Base-by-base conservation (phyloP, 495 filamentous ascomycete species). In the Hyphodiscus hymeniophilus region DNA sequence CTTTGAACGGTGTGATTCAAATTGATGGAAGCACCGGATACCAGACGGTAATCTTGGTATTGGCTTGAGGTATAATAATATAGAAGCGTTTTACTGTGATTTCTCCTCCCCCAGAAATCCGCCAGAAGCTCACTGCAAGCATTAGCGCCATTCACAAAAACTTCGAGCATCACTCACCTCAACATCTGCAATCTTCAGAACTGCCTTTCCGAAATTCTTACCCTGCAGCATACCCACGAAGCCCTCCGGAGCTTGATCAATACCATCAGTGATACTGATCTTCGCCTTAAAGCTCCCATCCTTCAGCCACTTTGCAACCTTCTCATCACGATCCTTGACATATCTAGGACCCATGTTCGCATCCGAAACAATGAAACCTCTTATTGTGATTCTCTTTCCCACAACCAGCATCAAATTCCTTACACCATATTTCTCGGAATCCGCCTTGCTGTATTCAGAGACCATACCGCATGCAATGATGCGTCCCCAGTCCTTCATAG, bases 191-290 rank as follows among this genome's bases (percentile, higher is more conserved):
- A 91, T 81, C 69, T 87, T 84, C 52, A 95, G 51, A 18, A 94
- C 77, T 26, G 89, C 87, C 73, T 97, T 97, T 51, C 90, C 90
- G 70, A 87, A 85, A 69, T 97, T 97, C 66, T 88, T 81, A 23
- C 90, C 90, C 60, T 82, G 60, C 46, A 95, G 71, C 71, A 97
- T 82, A n/a, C 83, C 88, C n/a, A 95, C 54, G 36, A 95, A 72
- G 8, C 86, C 91, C 43, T 90, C 78, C 20, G 81, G 67, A 2
- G 80, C 83, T 52, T 89, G 85, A 45, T 95, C 91, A 50, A 95
- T 87, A 15, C 90, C 91, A 15, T 81, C 71, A 1, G 82, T 89
- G 48, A 89, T 66, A 59, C 73, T 68, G 45, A 79, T 69, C 62
- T 84, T 76, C 23, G 77, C 75, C 69, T 87, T 87, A 68, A 95